Conservation (phyloP, 495 filamentous ascomycete genomes). For the Penicillium atrosanguineum region DNA sequence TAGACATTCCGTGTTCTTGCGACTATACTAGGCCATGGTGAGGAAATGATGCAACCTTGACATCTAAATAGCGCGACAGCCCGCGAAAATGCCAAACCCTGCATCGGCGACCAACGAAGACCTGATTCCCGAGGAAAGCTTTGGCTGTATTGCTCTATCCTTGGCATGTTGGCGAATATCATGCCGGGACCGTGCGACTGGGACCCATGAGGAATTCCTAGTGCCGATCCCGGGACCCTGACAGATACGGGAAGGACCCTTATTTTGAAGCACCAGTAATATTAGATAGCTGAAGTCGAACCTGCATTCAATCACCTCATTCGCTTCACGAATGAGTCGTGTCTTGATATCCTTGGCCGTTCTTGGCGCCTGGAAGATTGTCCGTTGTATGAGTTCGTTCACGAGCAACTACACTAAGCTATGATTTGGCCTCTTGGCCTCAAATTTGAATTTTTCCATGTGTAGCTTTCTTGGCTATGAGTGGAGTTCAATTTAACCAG, state of each 20-base stretch:
- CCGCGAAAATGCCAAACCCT: slow-evolving; percentile 1
- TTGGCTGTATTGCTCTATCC: slow-evolving; percentile 23
- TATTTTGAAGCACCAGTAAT: background rate
- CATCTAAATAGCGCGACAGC: slow-evolving; percentile 2
- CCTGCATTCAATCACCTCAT: slow-evolving; percentile 21
- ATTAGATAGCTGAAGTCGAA: background rate
- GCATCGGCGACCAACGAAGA: background rate
- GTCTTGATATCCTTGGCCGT: too few species aligned
- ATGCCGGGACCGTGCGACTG: slow-evolving; percentile 4
- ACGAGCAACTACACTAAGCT: slow-evolving; percentile 5
- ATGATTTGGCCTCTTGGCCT: slow-evolving; percentile 16
- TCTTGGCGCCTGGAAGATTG: too few species aligned
- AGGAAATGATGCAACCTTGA: slow-evolving; percentile 10
- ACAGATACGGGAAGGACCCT: slow-evolving; percentile 1
- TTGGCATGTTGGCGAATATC: slow-evolving; percentile 30
- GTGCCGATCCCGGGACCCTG: slow-evolving; percentile 18
- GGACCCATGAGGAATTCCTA: slow-evolving; percentile 8
- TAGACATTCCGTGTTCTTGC: background rate
- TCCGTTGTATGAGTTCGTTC: too few species aligned
- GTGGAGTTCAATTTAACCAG: too few species aligned
- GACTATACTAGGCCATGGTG: too few species aligned
- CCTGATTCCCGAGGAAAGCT: slow-evolving; percentile 2
- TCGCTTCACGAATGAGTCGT: slow-evolving; percentile 5
- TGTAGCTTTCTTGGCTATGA: too few species aligned
- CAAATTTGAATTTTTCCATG: background rate